Evolutionary conservation across 768 basidiomycete species (phyloP).

Genomic region (Ramaria sp.): DNA sequence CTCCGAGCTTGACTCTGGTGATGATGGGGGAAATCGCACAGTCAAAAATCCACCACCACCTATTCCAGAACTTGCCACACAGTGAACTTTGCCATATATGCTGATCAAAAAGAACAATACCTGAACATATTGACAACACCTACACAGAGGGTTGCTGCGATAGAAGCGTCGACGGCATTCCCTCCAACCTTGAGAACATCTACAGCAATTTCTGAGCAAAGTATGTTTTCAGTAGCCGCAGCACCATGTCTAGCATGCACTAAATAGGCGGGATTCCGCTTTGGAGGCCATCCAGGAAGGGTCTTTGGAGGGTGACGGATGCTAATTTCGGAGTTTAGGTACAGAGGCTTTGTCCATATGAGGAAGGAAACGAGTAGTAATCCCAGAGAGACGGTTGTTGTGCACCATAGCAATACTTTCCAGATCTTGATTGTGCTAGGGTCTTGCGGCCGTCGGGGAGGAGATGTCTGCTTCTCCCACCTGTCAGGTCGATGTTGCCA

Average conservation of each 20-base stretch:
- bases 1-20: conserved; percentile 34
- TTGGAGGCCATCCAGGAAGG: conserved; percentile 8
- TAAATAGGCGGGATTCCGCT: conserved; percentile 45
- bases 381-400: neutral
- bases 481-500: neutral
- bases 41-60: conserved; percentile 88
- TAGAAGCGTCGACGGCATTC: conserved; percentile 82
- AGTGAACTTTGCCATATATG: conserved; percentile 8
- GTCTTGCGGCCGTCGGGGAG: too few species aligned
- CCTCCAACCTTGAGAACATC: conserved; percentile 69
- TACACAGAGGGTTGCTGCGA: conserved; percentile 67
- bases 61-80: conserved; percentile 50
- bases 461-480: neutral
- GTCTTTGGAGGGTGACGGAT: neutral
- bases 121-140: conserved; percentile 89
- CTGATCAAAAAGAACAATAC: conserved; percentile 26
- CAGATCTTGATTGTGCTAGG: neutral
- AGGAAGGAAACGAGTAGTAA: neutral
- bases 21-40: conserved; percentile 55
- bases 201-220: conserved; percentile 82
- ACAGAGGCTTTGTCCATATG: neutral
- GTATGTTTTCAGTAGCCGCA: conserved; percentile 79
- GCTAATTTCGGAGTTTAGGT: neutral
- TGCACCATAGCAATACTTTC: neutral
- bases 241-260: conserved; percentile 64